Percentiles rank a stretch among this genome's conserved stretches.
These are phyloP conservation scores for Penicillium sp. DNA, from an alignment of 2,329 filamentous ascomycete genomes.

Conservation along the genomic window DNA sequence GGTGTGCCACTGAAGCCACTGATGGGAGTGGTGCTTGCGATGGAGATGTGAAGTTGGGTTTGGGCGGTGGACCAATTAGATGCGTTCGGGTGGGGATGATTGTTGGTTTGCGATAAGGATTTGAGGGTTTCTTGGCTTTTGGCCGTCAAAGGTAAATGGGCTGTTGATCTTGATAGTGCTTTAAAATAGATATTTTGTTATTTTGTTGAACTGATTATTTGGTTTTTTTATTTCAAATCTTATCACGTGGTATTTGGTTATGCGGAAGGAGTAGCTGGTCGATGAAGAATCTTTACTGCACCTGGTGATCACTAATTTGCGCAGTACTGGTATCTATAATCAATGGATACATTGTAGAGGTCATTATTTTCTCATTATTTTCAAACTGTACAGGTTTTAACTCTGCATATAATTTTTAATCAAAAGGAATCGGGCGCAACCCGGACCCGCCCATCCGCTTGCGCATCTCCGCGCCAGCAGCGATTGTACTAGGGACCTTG, in stretches of 20 bases:
- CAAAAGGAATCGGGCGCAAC: slow-evolving; percentile 59
- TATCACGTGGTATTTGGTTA: too few relatives aligned
- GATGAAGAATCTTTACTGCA: too few relatives aligned
- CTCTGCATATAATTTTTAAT: slow-evolving; percentile 30
- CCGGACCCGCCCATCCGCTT: slow-evolving; percentile 68
- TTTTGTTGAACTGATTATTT: background rate
- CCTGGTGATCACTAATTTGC: too few relatives aligned
- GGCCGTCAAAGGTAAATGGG: background rate
- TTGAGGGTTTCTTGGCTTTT: background rate
- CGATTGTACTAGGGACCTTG: slow-evolving; percentile 91
- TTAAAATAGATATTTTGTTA: background rate
- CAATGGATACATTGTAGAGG: background rate
- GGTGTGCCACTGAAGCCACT: background rate
- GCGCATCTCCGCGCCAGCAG: slow-evolving; percentile 83
- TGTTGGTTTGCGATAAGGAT: background rate
- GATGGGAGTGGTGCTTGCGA: background rate
- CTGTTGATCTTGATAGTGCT: background rate
- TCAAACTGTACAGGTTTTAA: background rate
- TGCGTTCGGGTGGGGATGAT: slow-evolving; percentile 6
- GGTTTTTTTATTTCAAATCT: background rate
- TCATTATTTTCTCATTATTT: slow-evolving; percentile 1
- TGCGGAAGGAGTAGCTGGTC: too few relatives aligned
- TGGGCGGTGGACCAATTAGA: slow-evolving; percentile 21
- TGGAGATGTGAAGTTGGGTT: slow-evolving; percentile 9
- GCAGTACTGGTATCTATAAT: too few relatives aligned